Evolutionary conservation across 495 filamentous ascomycete genomes (phyloP), one percentile per base, ranked within the genome.

Genomic region (Amphirosellinia nigrospora): DNA sequence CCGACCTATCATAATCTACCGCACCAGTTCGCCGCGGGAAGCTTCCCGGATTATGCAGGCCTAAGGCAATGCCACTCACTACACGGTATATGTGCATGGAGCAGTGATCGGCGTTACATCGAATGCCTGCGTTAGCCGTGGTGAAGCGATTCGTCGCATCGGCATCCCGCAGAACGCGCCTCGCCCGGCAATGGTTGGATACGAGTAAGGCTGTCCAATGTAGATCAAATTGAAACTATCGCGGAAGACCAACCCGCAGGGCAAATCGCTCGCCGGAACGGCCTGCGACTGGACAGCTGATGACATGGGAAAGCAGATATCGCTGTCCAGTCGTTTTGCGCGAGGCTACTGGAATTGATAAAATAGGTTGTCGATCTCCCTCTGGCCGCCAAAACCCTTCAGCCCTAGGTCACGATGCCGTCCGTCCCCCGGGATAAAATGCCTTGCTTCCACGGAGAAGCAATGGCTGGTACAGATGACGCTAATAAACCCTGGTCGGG

Each of bases 11-110:
- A 63, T 32, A 38, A 2, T 36, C n/a, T 36, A 30, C 43, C 28
- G 43, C 16, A 64, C 61, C 61, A 50, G 61, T 64, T 64, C 61
- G 43, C 10, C 28, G 61, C 61, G 43, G 61, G 38, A n/a, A 15
- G 23, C 26, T 23, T 50, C 1, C 61, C 61, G 38, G 36, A 26
- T 26, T 26, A 28, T 61, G 34, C 36, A 21, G 34, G 19, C 58
- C 26, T 13, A 41, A 58, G 32, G 28, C 16, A 21, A 34, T 36
- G 30, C 55, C 13, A 58, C 55, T 21, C 13, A 58, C 55, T 21
- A 16, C 10, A 7, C 23, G 61, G 41, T 16, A 48, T 65, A 41
- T 38, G 60, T 30, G 36, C 45, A 16, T 39, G 5, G 19, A 34
- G 45, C 62, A 64, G 45, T 32, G 45, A 66, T 66, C 63, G 45